Evolutionary conservation across 768 basidiomycete genomes (phyloP).

Genomic region (Porphyrellus cyaneotinctus): DNA sequence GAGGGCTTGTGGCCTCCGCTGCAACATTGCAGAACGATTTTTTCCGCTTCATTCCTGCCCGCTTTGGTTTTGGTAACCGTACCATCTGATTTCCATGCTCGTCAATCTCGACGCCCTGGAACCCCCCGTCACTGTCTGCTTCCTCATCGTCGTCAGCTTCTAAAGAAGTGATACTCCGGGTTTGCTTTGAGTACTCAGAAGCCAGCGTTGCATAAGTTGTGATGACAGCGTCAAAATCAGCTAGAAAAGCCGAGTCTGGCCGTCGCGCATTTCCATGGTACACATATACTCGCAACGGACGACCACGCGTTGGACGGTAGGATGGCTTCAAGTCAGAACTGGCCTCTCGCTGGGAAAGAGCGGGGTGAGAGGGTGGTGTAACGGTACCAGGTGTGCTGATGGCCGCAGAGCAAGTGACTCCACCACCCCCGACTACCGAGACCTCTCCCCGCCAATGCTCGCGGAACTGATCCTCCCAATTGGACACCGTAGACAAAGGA

Average conservation of each 20-base stretch:
- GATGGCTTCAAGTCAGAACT: slow-evolving; percentile 25
- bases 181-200: slow-evolving; percentile 91
- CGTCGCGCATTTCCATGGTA: slow-evolving; percentile 92
- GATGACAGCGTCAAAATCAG: slow-evolving; percentile 95
- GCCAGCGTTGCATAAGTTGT: slow-evolving; percentile 96
- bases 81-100: slow-evolving; percentile 60
- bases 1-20: slow-evolving; percentile 61
- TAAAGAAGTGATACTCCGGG: slow-evolving; percentile 50
- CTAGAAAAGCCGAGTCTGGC: slow-evolving; percentile 80
- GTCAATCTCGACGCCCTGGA: slow-evolving; percentile 60
- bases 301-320: slow-evolving; percentile 42
- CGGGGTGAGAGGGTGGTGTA: slow-evolving; percentile 35
- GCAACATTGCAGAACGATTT: slow-evolving; percentile 42
- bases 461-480: slow-evolving; percentile 98
- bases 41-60: slow-evolving; percentile 64
- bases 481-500: slow-evolving; percentile 92
- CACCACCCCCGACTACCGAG: slow-evolving; percentile 74
- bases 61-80: slow-evolving; percentile 62
- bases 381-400: slow-evolving; percentile 34
- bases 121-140: slow-evolving; percentile 59
- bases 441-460: slow-evolving; percentile 96
- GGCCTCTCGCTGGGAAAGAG: slow-evolving; percentile 27
- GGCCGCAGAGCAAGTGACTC: slow-evolving; percentile 30
- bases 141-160: slow-evolving; percentile 70
- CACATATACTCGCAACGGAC: slow-evolving; percentile 79